These are phyloP conservation scores for Angophora floribunda DNA, from an alignment of 345 rosid species.

Conservation along the genomic window DNA sequence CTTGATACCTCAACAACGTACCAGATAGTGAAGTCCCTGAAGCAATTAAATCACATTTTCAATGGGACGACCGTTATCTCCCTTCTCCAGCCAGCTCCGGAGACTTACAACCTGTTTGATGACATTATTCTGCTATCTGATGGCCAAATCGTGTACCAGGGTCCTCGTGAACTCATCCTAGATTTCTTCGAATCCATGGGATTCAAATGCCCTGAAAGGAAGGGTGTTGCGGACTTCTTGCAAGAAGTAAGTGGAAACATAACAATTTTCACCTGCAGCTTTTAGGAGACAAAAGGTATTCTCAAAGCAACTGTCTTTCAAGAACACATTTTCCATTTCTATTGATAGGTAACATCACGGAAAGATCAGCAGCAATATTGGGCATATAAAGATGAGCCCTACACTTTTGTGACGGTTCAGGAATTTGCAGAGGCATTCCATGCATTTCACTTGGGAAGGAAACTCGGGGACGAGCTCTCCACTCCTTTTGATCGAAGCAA, in stretches of 20 bases:
- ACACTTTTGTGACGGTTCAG: conserved; percentile 41
- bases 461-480: conserved; percentile 33
- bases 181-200: conserved; percentile 64
- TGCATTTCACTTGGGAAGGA: conserved; percentile 44
- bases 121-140: conserved; percentile 67
- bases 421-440: conserved; percentile 71
- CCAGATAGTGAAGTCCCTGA: conserved; percentile 66
- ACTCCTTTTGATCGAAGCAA: conserved; percentile 45
- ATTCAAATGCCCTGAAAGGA: conserved; percentile 68
- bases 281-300: neutral
- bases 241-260: conserved; percentile 46
- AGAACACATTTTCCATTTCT: neutral
- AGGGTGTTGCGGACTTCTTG: conserved; percentile 77
- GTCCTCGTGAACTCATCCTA: conserved; percentile 50
- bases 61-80: conserved; percentile 57
- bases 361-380: conserved; percentile 85
- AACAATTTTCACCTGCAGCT: neutral
- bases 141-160: conserved; percentile 69
- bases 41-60: conserved; percentile 47
- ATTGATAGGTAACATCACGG: conserved; percentile 61
- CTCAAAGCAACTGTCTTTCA: neutral
- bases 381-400: conserved; percentile 43
- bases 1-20: conserved; percentile 81
- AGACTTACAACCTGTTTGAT: conserved; percentile 67
- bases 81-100: conserved; percentile 83